Evolutionary conservation across 306 rosid genomes (phyloP).

Genomic region (Ochetophila trinervis): DNA sequence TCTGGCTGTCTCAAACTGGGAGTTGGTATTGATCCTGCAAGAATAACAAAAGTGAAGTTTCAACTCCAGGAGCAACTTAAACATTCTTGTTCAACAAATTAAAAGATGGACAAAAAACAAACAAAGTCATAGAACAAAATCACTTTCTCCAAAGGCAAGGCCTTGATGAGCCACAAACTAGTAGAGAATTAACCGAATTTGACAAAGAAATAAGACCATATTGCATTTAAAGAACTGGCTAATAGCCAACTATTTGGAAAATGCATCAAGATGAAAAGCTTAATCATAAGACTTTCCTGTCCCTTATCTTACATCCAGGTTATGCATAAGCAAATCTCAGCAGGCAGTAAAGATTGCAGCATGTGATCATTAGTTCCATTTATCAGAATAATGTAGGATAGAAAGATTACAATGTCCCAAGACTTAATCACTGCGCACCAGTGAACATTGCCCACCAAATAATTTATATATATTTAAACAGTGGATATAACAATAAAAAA

Average conservation of each 20-base stretch:
- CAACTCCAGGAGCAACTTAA: neutral
- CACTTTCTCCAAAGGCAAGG: neutral
- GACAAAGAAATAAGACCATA: too few relatives aligned
- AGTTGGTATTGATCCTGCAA: constrained; percentile 48
- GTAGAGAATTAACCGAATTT: too few relatives aligned
- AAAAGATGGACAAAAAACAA: neutral
- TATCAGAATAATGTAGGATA: too few relatives aligned
- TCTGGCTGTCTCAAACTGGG: constrained; percentile 46
- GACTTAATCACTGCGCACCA: too few relatives aligned
- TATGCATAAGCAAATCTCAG: neutral
- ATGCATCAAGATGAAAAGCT: too few relatives aligned
- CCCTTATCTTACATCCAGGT: too few relatives aligned
- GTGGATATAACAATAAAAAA: too few relatives aligned
- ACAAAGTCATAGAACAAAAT: neutral
- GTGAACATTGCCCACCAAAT: too few relatives aligned
- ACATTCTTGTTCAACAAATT: neutral
- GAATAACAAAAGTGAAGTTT: constrained; percentile 19
- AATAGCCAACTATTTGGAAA: neutral
- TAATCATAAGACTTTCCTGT: too few relatives aligned
- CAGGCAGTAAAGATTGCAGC: neutral
- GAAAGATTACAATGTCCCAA: too few relatives aligned
- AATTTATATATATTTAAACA: too few relatives aligned
- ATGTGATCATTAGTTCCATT: too few relatives aligned
- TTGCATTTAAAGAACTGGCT: constrained; percentile 1
- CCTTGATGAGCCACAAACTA: constrained; percentile 11